These are phyloP conservation scores for Dimargaris xerosporica DNA, from an alignment of 192 early-diverging fungal genomes.

Conservation along the genomic window DNA sequence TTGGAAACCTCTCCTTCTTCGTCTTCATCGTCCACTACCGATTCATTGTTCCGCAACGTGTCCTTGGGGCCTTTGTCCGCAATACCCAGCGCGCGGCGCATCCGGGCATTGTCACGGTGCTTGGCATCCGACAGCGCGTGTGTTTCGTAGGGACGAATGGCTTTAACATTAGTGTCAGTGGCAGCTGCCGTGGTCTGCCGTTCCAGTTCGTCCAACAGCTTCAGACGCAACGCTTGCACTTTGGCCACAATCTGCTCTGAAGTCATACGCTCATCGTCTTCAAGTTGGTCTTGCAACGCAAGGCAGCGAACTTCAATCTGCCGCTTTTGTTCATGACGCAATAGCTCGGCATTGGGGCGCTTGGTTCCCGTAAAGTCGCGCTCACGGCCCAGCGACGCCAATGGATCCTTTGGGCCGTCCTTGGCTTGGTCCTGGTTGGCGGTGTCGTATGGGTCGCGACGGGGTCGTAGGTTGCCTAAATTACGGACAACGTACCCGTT, in stretches of 20 bases:
- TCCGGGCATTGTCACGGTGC: slow-evolving; percentile 38
- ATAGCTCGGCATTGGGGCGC: neutral
- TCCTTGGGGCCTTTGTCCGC: slow-evolving; percentile 43
- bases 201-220: slow-evolving; percentile 37
- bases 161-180: slow-evolving; percentile 15
- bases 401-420: slow-evolving; percentile 14
- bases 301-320: slow-evolving; percentile 78
- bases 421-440: slow-evolving; percentile 24
- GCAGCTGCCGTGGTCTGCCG: slow-evolving; percentile 20
- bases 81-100: slow-evolving; percentile 56
- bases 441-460: slow-evolving; percentile 19
- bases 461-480: slow-evolving; percentile 49
- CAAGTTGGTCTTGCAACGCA: slow-evolving; percentile 61
- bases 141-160: slow-evolving; percentile 42
- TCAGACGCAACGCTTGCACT: slow-evolving; percentile 39
- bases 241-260: slow-evolving; percentile 52
- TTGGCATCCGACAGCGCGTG: slow-evolving; percentile 62
- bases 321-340: slow-evolving; percentile 67
- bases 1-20: too few relatives aligned
- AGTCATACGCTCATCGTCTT: slow-evolving; percentile 42
- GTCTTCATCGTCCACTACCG: too few relatives aligned
- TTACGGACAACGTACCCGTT: slow-evolving; percentile 94
- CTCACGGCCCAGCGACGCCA: slow-evolving; percentile 39
- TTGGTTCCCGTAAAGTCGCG: slow-evolving; percentile 48
- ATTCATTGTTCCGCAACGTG: too few relatives aligned